Evolutionary conservation across 108 stramenopile species (phyloP), one percentile per base, ranked within the genome.

Genomic region (Discostella stelligeroides): DNA sequence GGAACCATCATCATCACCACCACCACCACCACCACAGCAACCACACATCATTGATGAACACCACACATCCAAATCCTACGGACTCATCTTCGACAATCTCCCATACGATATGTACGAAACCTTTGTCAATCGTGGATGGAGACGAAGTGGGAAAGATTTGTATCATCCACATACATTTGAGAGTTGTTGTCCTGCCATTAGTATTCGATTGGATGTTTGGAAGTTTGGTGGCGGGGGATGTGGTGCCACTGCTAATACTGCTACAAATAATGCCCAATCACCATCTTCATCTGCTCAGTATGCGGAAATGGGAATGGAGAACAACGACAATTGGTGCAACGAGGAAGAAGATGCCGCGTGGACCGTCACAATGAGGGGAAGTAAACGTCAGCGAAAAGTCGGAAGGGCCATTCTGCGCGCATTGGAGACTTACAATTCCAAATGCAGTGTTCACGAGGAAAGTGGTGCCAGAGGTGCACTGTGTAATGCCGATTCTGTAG

Each of bases 171-270:
- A 75, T 54, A 95, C 91, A 61, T 90, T 82, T 73, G 79, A 80
- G 48, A 85, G 86, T 42, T 95, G 94, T 50, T 95, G 94, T 79
- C 91, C 94, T 6, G 84, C 88, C 25, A 55, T 90, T 29, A 82
- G 90, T 40, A 91, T 91, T 54, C 78, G 94, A 28, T 68, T 95
- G 68, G 70, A 77, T 14, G 84, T 78, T 15, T 55, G 71, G 24
- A 74, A 85, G 39, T 95, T 88, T 78, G 15, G 30, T 45, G 18
- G 56, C 54, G 15, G n/a, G 8, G 11, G 40, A 24, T 3, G 34
- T 34, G 34, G 34, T 6, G 34, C 34, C 6, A 34, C 34, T 34
- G 34, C 34, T 34, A 34, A 3, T 34, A 15, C 18, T 34, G 15
- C 25, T n/a, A 38, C 15, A n/a, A n/a, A 1, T 17, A 45, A 45